Conservation (phyloP, 1,284 basidiomycete genomes). For the Somion occarium region DNA sequence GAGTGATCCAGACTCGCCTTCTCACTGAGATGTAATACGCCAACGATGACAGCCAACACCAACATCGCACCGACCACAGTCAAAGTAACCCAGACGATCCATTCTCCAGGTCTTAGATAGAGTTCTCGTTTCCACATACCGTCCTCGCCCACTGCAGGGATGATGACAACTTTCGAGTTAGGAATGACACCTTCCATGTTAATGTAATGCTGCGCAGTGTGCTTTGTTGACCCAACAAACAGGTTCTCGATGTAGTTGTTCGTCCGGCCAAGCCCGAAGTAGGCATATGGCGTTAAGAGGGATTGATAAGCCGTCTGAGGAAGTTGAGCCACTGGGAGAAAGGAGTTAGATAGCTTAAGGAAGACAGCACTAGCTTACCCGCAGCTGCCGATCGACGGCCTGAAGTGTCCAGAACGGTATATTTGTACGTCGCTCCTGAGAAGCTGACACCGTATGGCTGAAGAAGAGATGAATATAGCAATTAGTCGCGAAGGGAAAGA, state of each 20-base stretch:
- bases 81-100: constrained; percentile 95
- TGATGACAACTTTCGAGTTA: constrained; percentile 95
- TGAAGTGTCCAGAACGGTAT: constrained; percentile 93
- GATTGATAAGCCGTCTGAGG: constrained; percentile 91
- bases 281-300: constrained; percentile 87
- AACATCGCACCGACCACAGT: constrained; percentile 76
- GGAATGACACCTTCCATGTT: constrained; percentile 96
- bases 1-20: constrained; percentile 52
- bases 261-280: constrained; percentile 97
- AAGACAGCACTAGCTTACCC: constrained; percentile 38
- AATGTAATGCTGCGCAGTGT: constrained; percentile 68
- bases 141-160: constrained; percentile 57
- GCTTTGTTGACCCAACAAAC: constrained; percentile 85
- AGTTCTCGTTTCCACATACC: constrained; percentile 84
- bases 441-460: constrained; percentile 93
- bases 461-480: not conserved
- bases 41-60: constrained; percentile 77
- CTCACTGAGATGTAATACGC: constrained; percentile 87
- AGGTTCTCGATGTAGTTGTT: constrained; percentile 99
- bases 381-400: constrained; percentile 88
- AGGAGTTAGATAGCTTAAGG: constrained; percentile 5
- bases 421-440: constrained; percentile 95
- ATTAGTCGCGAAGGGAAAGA: not conserved
- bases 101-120: constrained; percentile 91
- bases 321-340: constrained; percentile 74